Percentiles rank a stretch among this genome's conserved stretches.
These are phyloP conservation scores for Haematococcus sp. DNA, from an alignment of 139 green algal genomes.

Conservation along the genomic window DNA sequence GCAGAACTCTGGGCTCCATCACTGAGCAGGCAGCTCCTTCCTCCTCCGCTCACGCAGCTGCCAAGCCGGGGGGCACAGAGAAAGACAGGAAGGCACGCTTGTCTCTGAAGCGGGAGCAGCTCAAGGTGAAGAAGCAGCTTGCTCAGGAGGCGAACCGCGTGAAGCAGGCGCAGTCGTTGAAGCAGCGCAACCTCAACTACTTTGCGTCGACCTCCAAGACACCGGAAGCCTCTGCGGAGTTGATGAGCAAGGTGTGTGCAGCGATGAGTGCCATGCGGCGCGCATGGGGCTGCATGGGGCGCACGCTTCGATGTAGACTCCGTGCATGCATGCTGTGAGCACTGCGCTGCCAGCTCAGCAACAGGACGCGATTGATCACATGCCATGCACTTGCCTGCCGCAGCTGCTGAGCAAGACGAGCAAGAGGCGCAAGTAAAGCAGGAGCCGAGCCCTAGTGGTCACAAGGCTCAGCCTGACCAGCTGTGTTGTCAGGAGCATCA, in stretches of 20 bases:
- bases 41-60: not conserved
- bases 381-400: not conserved
- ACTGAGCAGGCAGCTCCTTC: not conserved
- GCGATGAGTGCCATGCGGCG: constrained; percentile 5
- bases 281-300: not conserved
- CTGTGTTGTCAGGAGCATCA: constrained; percentile 5
- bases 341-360: too few relatives aligned
- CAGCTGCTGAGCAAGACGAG: not conserved
- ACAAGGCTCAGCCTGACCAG: not conserved
- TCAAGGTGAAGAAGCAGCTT: constrained; percentile 37
- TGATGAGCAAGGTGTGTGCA: constrained; percentile 35
- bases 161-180: constrained; percentile 2
- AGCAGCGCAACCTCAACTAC: constrained; percentile 52
- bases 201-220: constrained; percentile 35
- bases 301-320: too few relatives aligned
- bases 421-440: too few relatives aligned
- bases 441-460: not conserved
- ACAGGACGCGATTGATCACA: too few relatives aligned
- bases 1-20: constrained; percentile 38
- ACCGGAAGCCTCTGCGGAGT: constrained; percentile 10
- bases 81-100: constrained; percentile 7
- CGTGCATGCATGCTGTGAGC: too few relatives aligned
- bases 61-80: not conserved
- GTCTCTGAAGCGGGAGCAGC: constrained; percentile 9
- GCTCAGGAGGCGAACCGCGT: constrained; percentile 5